phyloP scores from a whole-genome alignment of 2,329 filamentous ascomycete genomes.

The Pseudogymnoascus sp. region DNA sequence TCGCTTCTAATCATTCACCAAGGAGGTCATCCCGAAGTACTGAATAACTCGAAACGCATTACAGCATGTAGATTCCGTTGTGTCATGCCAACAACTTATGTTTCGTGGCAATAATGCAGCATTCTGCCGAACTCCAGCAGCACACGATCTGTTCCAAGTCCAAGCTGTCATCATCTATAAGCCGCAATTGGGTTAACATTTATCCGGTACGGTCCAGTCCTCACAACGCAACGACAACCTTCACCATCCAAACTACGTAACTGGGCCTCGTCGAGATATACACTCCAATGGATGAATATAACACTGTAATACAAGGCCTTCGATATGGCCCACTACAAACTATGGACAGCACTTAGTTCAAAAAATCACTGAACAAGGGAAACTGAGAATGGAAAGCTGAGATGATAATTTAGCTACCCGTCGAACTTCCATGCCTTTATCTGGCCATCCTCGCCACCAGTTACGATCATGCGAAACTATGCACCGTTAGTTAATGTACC shows the following conservation, averaged over 20 bases:
- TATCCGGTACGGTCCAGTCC: background rate
- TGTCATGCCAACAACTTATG: slow-evolving; percentile 5
- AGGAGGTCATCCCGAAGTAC: slow-evolving; percentile 3
- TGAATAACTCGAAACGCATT: background rate
- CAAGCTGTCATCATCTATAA: slow-evolving; percentile 11
- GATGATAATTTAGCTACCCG: background rate
- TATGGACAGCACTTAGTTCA: background rate
- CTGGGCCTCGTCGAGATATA: background rate
- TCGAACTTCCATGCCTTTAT: slow-evolving; percentile 31
- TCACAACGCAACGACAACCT: background rate
- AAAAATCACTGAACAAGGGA: background rate
- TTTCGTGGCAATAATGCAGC: background rate
- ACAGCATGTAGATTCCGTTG: background rate
- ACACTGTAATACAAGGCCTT: background rate
- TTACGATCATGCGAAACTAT: slow-evolving; percentile 26
- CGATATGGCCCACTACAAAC: background rate
- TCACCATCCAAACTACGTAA: background rate
- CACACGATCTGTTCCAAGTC: slow-evolving; percentile 6
- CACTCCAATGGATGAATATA: background rate
- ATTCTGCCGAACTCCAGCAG: background rate
- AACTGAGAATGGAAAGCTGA: background rate
- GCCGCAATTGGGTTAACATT: slow-evolving; percentile 7
- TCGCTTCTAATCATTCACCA: background rate
- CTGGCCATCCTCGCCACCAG: slow-evolving; percentile 33
- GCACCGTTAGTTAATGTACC: slow-evolving; percentile 19